Evolutionary conservation across 306 rosid species (phyloP), one percentile per base, ranked within the genome.

Genomic region (Quercus glauca): DNA sequence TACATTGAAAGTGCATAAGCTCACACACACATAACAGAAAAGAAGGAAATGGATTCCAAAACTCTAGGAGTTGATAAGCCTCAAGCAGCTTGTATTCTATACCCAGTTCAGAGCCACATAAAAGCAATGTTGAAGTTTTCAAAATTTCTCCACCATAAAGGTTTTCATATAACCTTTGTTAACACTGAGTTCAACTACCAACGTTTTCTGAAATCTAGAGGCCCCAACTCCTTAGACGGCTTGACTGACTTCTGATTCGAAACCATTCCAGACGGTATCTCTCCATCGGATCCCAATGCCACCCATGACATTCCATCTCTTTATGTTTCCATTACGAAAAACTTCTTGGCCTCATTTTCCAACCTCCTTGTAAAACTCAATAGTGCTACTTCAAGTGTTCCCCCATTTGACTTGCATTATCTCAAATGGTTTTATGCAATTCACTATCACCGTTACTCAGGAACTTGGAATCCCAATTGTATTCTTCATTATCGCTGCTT

Each of bases 141-240:
- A 45, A 1, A 45, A 12, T 17, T 45, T 45, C 52, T 45, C 14
- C 52, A 45, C 52, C 52, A 11, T 11, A 45, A 45, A 11, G 52
- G 52, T 45, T 45, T 45, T 45, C 52, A 45, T 15, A 45, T 45
- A 10, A 45, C 15, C 52, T 45, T 45, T 45, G 52, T 45, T 45
- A 45, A 45, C 14, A 45, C 1, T 3, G 52, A 45, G 52, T 11
- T 57, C 35, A 74, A 31, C 9, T 69, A 74, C 35, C 13, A 33
- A 3, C 69, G 69, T 5, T 74, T 74, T 29, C 69, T 74, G n/a
- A 74, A 74, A 25, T 55, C 77, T 74, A 49, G 14, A 6, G 77
- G 77, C 6, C 55, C 55, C 45, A 33, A 74, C 13, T 58, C 69
- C 25, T 51, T 57, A 1, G 69, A 74, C 5, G 37, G 55, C n/a